These are phyloP conservation scores for Trichoderma koningii DNA, from an alignment of 2,329 filamentous ascomycete species.

Conservation along the genomic window DNA sequence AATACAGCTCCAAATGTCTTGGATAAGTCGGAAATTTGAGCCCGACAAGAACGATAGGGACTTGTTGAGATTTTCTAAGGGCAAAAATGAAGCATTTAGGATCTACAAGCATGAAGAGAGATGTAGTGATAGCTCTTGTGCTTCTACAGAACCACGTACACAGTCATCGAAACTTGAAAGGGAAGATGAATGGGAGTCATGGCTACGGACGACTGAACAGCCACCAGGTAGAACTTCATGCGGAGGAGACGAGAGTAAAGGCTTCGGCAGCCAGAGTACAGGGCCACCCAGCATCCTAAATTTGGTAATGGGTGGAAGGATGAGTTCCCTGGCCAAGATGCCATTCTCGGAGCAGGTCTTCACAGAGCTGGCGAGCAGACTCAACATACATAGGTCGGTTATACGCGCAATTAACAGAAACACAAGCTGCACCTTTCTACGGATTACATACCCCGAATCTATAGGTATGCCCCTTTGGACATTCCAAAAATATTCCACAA, in stretches of 20 bases:
- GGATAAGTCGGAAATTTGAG: neutral
- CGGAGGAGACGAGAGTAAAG: neutral
- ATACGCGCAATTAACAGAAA: conserved; percentile 28
- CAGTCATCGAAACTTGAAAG: neutral
- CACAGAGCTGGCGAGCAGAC: neutral
- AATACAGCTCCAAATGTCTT: neutral
- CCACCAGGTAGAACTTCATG: neutral
- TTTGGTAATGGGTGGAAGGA: conserved; percentile 5
- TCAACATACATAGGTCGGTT: conserved; percentile 24
- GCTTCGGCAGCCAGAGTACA: neutral
- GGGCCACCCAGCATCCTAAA: neutral
- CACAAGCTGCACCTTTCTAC: conserved; percentile 25
- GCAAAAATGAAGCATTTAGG: neutral
- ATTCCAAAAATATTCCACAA: neutral
- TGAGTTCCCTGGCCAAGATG: neutral
- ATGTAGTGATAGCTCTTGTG: neutral
- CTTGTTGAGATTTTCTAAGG: neutral
- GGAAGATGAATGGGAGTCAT: neutral
- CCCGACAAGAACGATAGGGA: neutral
- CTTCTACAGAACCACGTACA: neutral
- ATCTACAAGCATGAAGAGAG: neutral
- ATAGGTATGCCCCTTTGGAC: neutral
- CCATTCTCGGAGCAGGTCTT: conserved; percentile 6
- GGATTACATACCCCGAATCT: neutral
- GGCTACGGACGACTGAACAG: neutral